These are phyloP conservation scores for Talaromyces albobiverticillius DNA, from an alignment of 2,329 filamentous ascomycete species.

Conservation along the genomic window DNA sequence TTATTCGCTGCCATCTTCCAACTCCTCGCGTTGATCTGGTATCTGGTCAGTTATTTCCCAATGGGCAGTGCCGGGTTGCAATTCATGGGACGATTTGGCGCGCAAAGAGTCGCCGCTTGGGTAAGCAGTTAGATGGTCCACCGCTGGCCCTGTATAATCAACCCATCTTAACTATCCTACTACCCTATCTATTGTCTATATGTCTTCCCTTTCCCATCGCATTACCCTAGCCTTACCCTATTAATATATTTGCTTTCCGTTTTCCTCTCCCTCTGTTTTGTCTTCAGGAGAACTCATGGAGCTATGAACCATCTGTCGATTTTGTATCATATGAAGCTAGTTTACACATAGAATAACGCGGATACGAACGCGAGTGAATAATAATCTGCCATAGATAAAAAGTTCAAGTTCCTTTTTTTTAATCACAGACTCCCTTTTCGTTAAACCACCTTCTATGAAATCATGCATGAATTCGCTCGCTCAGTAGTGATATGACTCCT, in stretches of 20 bases:
- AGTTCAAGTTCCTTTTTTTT: not conserved
- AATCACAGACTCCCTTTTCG: no score
- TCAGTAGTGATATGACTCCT: no score
- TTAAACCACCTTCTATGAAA: no score
- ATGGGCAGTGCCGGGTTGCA: slow-evolving; percentile 90
- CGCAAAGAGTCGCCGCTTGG: slow-evolving; percentile 81
- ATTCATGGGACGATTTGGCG: slow-evolving; percentile 81
- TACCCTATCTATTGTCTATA: not conserved
- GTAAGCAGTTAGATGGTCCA: slow-evolving; percentile 73
- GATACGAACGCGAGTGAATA: no score
- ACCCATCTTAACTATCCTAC: no score
- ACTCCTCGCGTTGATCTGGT: slow-evolving; percentile 81
- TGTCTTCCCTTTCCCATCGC: not conserved
- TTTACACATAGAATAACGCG: no score
- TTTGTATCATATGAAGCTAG: not conserved
- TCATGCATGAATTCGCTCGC: no score
- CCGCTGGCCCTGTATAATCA: not conserved
- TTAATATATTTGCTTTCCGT: not conserved
- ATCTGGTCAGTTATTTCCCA: slow-evolving; percentile 94
- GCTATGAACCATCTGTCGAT: not conserved
- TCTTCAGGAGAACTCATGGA: not conserved
- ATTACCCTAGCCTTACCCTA: not conserved
- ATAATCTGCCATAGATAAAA: not conserved
- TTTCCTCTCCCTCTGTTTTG: not conserved
- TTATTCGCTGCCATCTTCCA: slow-evolving; percentile 81